A percentile compares a stretch with the other conserved stretches of the same genome.
These are phyloP conservation scores for Suhomyces wounanorum DNA, from an alignment of 1,139 yeast genomes.

Conservation along the genomic window DNA sequence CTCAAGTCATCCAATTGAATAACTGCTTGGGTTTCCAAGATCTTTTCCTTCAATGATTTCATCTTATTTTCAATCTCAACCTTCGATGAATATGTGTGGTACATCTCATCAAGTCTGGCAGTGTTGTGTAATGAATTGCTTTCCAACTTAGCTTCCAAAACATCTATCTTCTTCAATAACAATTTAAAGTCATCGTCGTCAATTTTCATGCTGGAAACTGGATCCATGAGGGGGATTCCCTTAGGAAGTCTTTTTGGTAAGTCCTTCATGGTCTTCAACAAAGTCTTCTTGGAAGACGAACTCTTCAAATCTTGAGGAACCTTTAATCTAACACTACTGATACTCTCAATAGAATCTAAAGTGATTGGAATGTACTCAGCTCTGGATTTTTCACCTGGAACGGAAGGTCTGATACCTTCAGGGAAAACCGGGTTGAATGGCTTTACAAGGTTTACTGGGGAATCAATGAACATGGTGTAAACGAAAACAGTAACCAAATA, in stretches of 20 bases:
- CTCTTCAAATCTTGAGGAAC: slow-evolving; percentile 81
- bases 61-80: slow-evolving; percentile 63
- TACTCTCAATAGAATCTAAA: slow-evolving; percentile 67
- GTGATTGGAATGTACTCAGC: slow-evolving; percentile 86
- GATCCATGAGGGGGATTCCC: slow-evolving; percentile 87
- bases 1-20: slow-evolving; percentile 92
- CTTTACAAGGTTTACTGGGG: slow-evolving; percentile 72
- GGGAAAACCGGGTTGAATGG: slow-evolving; percentile 76
- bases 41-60: slow-evolving; percentile 60
- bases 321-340: slow-evolving; percentile 78
- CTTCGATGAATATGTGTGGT: slow-evolving; percentile 65
- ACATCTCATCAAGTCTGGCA: slow-evolving; percentile 61
- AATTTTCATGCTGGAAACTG: slow-evolving; percentile 89
- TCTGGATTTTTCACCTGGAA: slow-evolving; percentile 66
- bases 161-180: slow-evolving; percentile 75
- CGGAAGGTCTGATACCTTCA: slow-evolving; percentile 86
- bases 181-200: slow-evolving; percentile 73
- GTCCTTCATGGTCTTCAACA: slow-evolving; percentile 77
- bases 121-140: slow-evolving; percentile 73
- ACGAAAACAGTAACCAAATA: slow-evolving; percentile 86
- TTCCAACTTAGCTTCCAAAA: slow-evolving; percentile 70
- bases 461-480: slow-evolving; percentile 72
- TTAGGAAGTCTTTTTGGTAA: slow-evolving; percentile 83
- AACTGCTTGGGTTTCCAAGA: slow-evolving; percentile 83
- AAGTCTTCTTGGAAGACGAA: slow-evolving; percentile 67